Base-by-base conservation (phyloP, 495 filamentous ascomycete species). In the Tuber melanosporum region DNA sequence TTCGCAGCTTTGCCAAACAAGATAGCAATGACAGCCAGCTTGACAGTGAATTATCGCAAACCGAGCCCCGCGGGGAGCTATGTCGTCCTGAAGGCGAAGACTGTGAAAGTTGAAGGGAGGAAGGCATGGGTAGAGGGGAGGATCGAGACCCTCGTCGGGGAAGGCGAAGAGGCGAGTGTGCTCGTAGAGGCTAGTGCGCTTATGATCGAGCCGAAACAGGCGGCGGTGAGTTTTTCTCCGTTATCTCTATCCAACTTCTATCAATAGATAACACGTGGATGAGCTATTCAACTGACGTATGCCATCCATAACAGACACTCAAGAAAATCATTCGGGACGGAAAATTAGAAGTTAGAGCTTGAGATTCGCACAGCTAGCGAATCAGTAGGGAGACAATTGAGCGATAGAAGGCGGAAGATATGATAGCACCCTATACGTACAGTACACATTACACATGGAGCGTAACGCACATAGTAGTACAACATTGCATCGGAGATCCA, bases 41-140 rank as follows among this genome's bases (percentile, higher is more conserved):
- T 99, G 81, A 95, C 92, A 74, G 89, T 99, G 83, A 93, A 95
- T 83, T 99, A 98, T 85, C 89, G 91, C 77, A 88, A 88, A 46
- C 95, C 96, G 20, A 91, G 91, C 42, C 88, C 89, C 83, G 93
- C 95, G 41, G 88, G 89, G n/a, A 87, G 88, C 71, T 97, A 91
- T 82, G 86, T 94, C 69, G 93, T 95, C 41, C 84, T 99, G 70
- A 88, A 88, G 74, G 96, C 93, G 32, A 89, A 90, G 81, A 97
- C 94, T 26, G 89, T 89, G 36, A 96, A 92, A 86, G 92, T 94
- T 14, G 95, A 98, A 83, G 96, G 95, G 9, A 88, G 95, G 77
- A 99, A 99, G 85, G 95, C 94, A 36, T 99, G 95, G 95, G 94
- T 98, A 9, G 91, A 94, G 85, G 96, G 93, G 36, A 89, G 90